A percentile compares a stretch with the other conserved stretches of the same genome.
Evolutionary conservation across 1,284 basidiomycete species (phyloP).

Genomic region (Takashimella koratensis): DNA sequence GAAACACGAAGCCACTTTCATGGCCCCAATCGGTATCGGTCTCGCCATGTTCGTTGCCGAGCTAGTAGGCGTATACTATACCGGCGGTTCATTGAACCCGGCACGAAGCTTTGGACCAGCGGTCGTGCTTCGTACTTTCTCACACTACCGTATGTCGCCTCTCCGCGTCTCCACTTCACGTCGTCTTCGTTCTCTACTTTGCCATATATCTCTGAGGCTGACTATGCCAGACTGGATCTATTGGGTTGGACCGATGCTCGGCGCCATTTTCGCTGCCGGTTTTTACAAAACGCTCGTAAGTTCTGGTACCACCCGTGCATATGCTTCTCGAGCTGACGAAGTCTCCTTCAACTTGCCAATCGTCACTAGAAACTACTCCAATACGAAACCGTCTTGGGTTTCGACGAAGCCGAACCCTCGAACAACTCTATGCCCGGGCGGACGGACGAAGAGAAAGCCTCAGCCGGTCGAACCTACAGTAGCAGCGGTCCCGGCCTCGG

Average conservation of each 20-base stretch:
- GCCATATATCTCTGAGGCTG: too few relatives aligned
- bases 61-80: conserved; percentile 22
- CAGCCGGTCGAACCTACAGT: conserved; percentile 11
- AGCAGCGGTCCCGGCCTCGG: conserved; percentile 37
- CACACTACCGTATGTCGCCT: too few relatives aligned
- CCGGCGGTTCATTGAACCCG: conserved; percentile 23
- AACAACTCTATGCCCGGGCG: too few relatives aligned
- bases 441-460: conserved; percentile 13
- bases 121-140: conserved; percentile 36
- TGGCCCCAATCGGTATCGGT: conserved; percentile 48
- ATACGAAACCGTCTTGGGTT: conserved; percentile 45
- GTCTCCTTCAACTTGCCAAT: too few relatives aligned
- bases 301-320: too few relatives aligned
- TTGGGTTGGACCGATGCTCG: conserved; percentile 42
- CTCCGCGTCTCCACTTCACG: background rate
- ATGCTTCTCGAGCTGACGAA: background rate
- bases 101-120: conserved; percentile 45
- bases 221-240: conserved; percentile 35
- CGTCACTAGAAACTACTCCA: conserved; percentile 44
- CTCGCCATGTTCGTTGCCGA: conserved; percentile 38
- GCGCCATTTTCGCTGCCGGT: conserved; percentile 36
- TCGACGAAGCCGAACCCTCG: conserved; percentile 22
- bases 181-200: too few relatives aligned
- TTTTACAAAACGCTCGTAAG: conserved; percentile 46
- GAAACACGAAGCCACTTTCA: conserved; percentile 42